phyloP scores from a whole-genome alignment of 2,329 filamentous ascomycete species.

The Botrytis galanthina region DNA sequence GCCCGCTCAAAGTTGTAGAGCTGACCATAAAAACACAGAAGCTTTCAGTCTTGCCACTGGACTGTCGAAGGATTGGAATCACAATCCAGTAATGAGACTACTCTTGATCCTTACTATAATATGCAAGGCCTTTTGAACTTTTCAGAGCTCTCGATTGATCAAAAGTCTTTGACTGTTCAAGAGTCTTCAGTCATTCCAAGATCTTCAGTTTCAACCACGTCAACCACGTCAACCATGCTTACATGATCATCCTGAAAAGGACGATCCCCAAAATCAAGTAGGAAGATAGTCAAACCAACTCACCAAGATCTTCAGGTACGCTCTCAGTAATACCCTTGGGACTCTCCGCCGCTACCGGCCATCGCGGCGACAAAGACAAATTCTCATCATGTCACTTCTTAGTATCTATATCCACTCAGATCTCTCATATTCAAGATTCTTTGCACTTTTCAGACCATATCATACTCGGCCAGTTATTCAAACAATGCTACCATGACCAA shows the following conservation, averaged over 20 bases:
- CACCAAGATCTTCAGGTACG: not conserved
- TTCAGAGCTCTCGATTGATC: not conserved
- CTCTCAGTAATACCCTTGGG: not conserved
- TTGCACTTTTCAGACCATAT: not conserved
- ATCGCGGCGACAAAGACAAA: no score
- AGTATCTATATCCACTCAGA: not conserved
- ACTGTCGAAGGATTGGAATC: no score
- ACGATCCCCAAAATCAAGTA: not conserved
- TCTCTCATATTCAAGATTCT: not conserved
- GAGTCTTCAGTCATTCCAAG: not conserved
- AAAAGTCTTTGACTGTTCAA: not conserved
- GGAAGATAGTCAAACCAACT: not conserved
- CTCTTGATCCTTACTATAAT: not conserved
- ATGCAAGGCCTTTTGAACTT: not conserved
- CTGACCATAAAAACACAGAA: not conserved
- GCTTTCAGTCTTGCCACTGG: not conserved
- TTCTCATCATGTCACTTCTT: not conserved
- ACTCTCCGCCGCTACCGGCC: not conserved
- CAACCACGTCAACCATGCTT: not conserved
- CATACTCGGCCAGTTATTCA: not conserved
- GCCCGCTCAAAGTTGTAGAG: not conserved
- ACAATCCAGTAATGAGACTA: not conserved
- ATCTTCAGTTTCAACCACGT: not conserved
- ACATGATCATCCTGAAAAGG: not conserved
- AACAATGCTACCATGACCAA: not conserved